These are phyloP conservation scores for Coemansia sp. DNA, from an alignment of 192 early-diverging fungal genomes.

Conservation along the genomic window DNA sequence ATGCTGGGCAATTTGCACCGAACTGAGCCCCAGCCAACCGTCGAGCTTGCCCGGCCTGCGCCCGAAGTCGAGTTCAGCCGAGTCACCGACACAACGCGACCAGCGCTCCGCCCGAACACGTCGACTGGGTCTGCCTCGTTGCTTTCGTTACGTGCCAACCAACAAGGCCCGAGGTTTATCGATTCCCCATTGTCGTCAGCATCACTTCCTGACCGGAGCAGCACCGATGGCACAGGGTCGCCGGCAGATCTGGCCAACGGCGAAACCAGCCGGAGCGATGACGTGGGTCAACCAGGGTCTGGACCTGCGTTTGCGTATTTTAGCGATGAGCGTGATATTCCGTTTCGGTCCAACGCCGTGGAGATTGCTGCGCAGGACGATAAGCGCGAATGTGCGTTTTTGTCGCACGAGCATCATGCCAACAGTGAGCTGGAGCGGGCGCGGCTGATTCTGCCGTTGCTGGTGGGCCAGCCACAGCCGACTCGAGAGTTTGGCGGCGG, in stretches of 20 bases:
- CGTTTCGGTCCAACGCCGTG: conserved; percentile 45
- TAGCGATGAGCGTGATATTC: conserved; percentile 35
- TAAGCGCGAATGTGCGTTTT: conserved; percentile 47
- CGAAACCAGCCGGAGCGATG: neutral
- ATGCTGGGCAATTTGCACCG: conserved; percentile 32
- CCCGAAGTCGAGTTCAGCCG: conserved; percentile 46
- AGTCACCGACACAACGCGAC: conserved; percentile 16
- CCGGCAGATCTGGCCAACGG: neutral
- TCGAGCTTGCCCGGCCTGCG: conserved; percentile 46
- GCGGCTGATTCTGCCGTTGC: conserved; percentile 28
- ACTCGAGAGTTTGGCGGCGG: conserved; percentile 1
- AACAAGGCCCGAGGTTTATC: conserved; percentile 10
- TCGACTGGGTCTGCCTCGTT: conserved; percentile 32
- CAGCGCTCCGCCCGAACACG: conserved; percentile 10
- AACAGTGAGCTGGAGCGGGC: conserved; percentile 27
- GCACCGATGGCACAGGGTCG: neutral
- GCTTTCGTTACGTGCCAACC: conserved; percentile 36
- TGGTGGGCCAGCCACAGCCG: conserved; percentile 37
- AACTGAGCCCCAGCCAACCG: conserved; percentile 30
- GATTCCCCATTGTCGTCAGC: conserved; percentile 10
- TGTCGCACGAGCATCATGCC: conserved; percentile 14
- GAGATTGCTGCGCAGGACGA: conserved; percentile 53
- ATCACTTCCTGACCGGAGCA: neutral
- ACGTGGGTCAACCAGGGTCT: neutral
- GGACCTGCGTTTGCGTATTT: conserved; percentile 16